Conservation (phyloP, 2,329 filamentous ascomycete genomes). For the Metarhizium humberi region DNA sequence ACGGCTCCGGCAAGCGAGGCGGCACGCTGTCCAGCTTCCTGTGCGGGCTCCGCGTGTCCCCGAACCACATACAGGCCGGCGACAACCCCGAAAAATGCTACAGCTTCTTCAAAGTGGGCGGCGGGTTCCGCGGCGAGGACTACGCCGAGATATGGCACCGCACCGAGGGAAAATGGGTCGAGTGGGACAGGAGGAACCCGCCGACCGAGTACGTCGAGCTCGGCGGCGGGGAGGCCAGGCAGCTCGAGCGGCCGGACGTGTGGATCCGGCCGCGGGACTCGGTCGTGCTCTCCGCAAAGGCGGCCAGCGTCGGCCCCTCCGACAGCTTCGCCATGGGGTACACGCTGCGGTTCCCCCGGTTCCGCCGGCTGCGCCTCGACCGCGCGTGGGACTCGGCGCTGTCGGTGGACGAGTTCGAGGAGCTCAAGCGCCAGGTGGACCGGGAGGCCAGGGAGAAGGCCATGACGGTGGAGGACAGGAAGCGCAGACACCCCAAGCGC, state of each 20-base stretch:
- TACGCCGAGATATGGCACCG: slow-evolving; percentile 74
- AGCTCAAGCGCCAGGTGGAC: slow-evolving; percentile 60
- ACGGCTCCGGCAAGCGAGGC: slow-evolving; percentile 76
- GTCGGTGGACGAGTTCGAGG: slow-evolving; percentile 66
- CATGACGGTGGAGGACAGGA: slow-evolving; percentile 67
- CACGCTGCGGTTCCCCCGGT: slow-evolving; percentile 85
- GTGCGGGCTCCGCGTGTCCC: slow-evolving; percentile 74
- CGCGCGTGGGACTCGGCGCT: slow-evolving; percentile 76
- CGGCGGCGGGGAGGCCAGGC: slow-evolving; percentile 60
- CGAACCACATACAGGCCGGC: slow-evolving; percentile 51
- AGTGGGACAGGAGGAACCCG: slow-evolving; percentile 71
- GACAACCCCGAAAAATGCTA: slow-evolving; percentile 65
- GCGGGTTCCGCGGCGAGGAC: slow-evolving; percentile 77
- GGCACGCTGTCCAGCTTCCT: slow-evolving; percentile 78
- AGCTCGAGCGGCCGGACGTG: slow-evolving; percentile 74
- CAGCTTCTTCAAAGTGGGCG: slow-evolving; percentile 98
- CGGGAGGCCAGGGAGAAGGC: slow-evolving; percentile 63
- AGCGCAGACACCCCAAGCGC: slow-evolving; percentile 42
- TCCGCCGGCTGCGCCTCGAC: slow-evolving; percentile 73
- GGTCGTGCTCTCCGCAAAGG: slow-evolving; percentile 81
- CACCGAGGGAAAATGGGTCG: slow-evolving; percentile 85
- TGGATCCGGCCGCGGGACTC: slow-evolving; percentile 92
- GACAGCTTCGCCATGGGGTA: slow-evolving; percentile 68
- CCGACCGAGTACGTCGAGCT: slow-evolving; percentile 74
- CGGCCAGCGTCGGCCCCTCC: slow-evolving; percentile 64